Evolutionary conservation across 2,329 filamentous ascomycete species (phyloP).

Genomic region (Beauveria brongniartii): DNA sequence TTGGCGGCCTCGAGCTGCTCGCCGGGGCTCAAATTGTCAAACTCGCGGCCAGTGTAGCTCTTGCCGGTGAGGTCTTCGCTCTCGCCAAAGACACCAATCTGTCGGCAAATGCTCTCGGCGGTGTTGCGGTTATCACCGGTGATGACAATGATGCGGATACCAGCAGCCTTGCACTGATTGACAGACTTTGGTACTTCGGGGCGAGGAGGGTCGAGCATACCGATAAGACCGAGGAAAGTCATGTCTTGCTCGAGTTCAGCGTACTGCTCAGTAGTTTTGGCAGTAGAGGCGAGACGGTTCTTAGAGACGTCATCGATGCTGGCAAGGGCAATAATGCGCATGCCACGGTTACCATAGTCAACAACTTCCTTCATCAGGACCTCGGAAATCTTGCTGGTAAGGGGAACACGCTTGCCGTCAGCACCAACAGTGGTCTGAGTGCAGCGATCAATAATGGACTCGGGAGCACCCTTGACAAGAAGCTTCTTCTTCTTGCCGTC

Average conservation of each 20-base stretch:
- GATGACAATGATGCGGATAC: constrained; percentile 95
- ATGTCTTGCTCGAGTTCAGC: constrained; percentile 83
- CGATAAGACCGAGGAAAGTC: constrained; percentile 87
- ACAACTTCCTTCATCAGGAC: constrained; percentile 73
- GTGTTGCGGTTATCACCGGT: constrained; percentile 98
- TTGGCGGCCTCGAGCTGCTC: constrained; percentile 81
- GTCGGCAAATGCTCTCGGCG: constrained; percentile 92
- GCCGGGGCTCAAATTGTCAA: constrained; percentile 70
- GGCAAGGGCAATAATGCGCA: constrained; percentile 91
- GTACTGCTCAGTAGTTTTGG: constrained; percentile 80
- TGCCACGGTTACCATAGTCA: constrained; percentile 83
- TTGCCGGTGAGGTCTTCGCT: constrained; percentile 81
- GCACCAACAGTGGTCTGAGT: constrained; percentile 70
- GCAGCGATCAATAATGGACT: constrained; percentile 89
- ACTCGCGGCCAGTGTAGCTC: constrained; percentile 92
- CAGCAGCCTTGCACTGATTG: constrained; percentile 79
- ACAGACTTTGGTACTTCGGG: constrained; percentile 85
- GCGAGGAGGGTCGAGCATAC: constrained; percentile 94
- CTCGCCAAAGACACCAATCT: constrained; percentile 85
- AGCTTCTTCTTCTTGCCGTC: constrained; percentile 65
- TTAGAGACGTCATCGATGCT: constrained; percentile 67
- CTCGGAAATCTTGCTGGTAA: constrained; percentile 61
- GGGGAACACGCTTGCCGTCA: constrained; percentile 66
- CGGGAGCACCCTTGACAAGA: constrained; percentile 92
- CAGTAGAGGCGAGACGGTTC: constrained; percentile 61